Percentiles rank a stretch among this genome's conserved stretches.
Conservation (phyloP, 257 asterid species). For the Ajuga chamaepitys region DNA sequence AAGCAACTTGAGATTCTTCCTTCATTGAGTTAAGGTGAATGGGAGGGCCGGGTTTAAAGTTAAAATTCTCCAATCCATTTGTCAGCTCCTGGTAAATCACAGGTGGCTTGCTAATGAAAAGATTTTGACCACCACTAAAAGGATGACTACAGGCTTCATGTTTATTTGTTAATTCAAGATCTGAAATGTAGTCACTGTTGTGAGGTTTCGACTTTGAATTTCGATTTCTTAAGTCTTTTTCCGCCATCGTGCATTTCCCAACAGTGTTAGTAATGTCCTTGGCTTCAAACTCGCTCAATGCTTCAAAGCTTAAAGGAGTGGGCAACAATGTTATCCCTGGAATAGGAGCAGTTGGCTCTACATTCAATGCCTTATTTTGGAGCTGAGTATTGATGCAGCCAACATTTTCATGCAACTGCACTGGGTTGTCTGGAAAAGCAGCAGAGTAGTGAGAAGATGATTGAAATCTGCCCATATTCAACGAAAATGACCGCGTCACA, state of each 20-base stretch:
- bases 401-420: conserved; percentile 29
- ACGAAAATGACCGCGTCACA: conserved; percentile 35
- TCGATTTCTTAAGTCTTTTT: conserved; percentile 20
- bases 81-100: conserved; percentile 11
- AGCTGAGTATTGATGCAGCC: conserved; percentile 26
- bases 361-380: conserved; percentile 25
- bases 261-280: conserved; percentile 8
- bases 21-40: conserved; percentile 17
- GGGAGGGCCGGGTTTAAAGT: conserved; percentile 20
- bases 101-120: conserved; percentile 17
- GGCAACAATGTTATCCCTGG: conserved; percentile 19
- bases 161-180: conserved; percentile 19
- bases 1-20: conserved; percentile 23
- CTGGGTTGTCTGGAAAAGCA: conserved; percentile 37
- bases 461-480: conserved; percentile 40
- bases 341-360: conserved; percentile 27
- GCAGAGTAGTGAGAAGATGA: conserved; percentile 28
- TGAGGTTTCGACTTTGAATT: conserved; percentile 19
- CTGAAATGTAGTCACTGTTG: conserved; percentile 14
- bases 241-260: conserved; percentile 14
- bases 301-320: conserved; percentile 23
- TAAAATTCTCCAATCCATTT: conserved; percentile 26
- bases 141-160: conserved; percentile 9
- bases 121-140: conserved; percentile 7
- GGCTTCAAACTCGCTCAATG: conserved; percentile 18